Evolutionary conservation across 1,284 basidiomycete species (phyloP).

Genomic region (Ceratobasidium sp.): DNA sequence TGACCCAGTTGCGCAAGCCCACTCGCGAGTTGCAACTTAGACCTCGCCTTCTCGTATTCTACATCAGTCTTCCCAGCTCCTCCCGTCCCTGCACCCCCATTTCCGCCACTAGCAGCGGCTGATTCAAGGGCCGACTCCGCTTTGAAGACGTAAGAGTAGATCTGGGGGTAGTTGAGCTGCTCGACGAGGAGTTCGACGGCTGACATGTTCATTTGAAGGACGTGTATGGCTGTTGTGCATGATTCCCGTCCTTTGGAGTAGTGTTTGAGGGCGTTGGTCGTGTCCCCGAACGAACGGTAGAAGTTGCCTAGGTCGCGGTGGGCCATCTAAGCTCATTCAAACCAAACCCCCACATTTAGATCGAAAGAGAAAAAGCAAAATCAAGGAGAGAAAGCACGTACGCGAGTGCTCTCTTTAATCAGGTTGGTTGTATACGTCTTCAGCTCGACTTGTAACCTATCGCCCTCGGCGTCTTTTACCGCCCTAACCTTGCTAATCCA

Average conservation of each 20-base stretch:
- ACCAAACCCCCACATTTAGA: slow-evolving; percentile 40
- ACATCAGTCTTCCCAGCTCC: slow-evolving; percentile 58
- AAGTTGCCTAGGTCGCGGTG: slow-evolving; percentile 85
- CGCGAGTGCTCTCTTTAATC: slow-evolving; percentile 94
- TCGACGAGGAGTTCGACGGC: slow-evolving; percentile 86
- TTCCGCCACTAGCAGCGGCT: slow-evolving; percentile 53
- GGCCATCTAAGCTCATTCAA: slow-evolving; percentile 67
- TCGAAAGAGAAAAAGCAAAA: slow-evolving; percentile 1
- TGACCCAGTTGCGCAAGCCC: slow-evolving; percentile 78
- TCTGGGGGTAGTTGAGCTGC: slow-evolving; percentile 82
- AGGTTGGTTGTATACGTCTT: slow-evolving; percentile 91
- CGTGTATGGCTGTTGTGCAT: slow-evolving; percentile 83
- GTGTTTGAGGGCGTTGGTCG: slow-evolving; percentile 73
- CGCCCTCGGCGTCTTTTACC: slow-evolving; percentile 71
- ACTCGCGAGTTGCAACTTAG: slow-evolving; percentile 78
- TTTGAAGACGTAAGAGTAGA: slow-evolving; percentile 89
- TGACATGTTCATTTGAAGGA: slow-evolving; percentile 85
- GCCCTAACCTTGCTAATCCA: slow-evolving; percentile 74
- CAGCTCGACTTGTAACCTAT: slow-evolving; percentile 85
- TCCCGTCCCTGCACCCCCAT: slow-evolving; percentile 44
- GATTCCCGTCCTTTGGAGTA: slow-evolving; percentile 87
- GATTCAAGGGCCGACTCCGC: slow-evolving; percentile 87
- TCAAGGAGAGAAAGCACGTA: slow-evolving; percentile 56
- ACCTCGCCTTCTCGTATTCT: slow-evolving; percentile 68
- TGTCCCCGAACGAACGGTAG: slow-evolving; percentile 75